A percentile compares a stretch with the other conserved stretches of the same genome.
phyloP scores from a whole-genome alignment of 345 rosid species.

The Salix dunnii region DNA sequence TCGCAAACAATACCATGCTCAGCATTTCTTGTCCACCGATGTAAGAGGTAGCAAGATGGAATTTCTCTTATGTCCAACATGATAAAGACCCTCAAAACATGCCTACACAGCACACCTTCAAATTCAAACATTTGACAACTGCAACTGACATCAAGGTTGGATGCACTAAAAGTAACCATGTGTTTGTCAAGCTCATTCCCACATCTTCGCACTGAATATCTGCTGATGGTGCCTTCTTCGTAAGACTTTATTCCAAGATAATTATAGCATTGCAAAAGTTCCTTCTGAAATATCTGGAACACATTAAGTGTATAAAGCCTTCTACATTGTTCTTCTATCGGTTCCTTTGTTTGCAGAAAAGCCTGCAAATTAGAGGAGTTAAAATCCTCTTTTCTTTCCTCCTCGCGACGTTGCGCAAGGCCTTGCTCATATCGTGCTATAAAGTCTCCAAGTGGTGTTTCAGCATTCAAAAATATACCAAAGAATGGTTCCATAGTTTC shows the following conservation, averaged over 20 bases:
- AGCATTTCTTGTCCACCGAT: constrained; percentile 83
- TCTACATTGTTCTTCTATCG: constrained; percentile 79
- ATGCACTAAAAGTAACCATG: constrained; percentile 58
- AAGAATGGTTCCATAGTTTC: constrained; percentile 60
- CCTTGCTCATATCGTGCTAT: constrained; percentile 57
- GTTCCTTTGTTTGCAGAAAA: constrained; percentile 67
- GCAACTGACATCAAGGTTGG: constrained; percentile 62
- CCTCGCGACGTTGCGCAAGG: constrained; percentile 64
- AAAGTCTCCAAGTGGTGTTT: constrained; percentile 60
- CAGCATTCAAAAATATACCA: constrained; percentile 48
- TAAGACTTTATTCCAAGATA: constrained; percentile 63
- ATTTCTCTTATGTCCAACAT: constrained; percentile 64
- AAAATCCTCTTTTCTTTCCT: constrained; percentile 81
- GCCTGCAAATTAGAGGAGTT: constrained; percentile 65
- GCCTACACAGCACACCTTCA: constrained; percentile 80
- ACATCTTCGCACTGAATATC: constrained; percentile 59
- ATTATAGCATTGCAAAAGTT: constrained; percentile 60
- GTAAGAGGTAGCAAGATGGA: constrained; percentile 66
- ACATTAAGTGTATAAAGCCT: constrained; percentile 62
- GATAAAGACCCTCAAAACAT: constrained; percentile 68
- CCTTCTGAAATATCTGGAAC: constrained; percentile 78
- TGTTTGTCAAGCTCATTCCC: constrained; percentile 72
- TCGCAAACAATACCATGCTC: constrained; percentile 59
- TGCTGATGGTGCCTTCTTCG: constrained; percentile 69
- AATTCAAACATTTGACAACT: constrained; percentile 93